Base-by-base conservation (phyloP, 805 yeast genomes). In the Saccharomycopsis lassenensis region DNA sequence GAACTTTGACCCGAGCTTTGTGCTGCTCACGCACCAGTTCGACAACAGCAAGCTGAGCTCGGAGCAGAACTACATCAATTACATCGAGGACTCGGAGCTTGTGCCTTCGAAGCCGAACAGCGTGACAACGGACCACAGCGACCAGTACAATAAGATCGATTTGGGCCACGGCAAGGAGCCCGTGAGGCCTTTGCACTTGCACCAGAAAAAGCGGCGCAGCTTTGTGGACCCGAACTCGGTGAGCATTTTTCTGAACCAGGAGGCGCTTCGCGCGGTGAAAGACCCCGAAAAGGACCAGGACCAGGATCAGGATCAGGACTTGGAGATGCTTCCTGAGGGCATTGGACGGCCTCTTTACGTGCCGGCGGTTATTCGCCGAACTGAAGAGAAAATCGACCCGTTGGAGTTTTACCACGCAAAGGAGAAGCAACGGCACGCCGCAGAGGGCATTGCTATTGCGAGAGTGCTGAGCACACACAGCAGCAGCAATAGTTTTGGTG, bases 331-430 rank as follows among this genome's bases (percentile, higher is more conserved):
- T 10, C 43, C 39, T 7, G 46, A 42, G 28, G 46, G 46, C 7
- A 29, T 42, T 15, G 55, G 74, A 39, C 64, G 71, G 40, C 79
- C 79, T 6, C 55, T 73, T 61, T 73, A 71, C 41, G 64, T 71
- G 0, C 80, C 80, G 2, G 78, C 78, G 0, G 80, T 73, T 10
- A 56, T 73, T 31, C 57, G 63, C 52, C 35, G 33, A 24, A 42
- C 46, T 14, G 40, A 42, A 33, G 46, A 42, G 20, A 31, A 21
- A 11, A 42, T 42, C 16, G 33, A 31, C 19, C 25, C 31, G n/a
- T 16, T 35, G 19, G 43, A 40, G 15, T 42, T 35, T 29, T 40
- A 42, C 24, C 35, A 32, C 12, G 8, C 32, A 24, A 40, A 40
- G 20, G 44, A 40, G 18, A 36, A 31, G 19, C 41, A 38, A 24